These are phyloP conservation scores for Ocimum tenuiflorum DNA, from an alignment of 257 asterid species.

Conservation along the genomic window DNA sequence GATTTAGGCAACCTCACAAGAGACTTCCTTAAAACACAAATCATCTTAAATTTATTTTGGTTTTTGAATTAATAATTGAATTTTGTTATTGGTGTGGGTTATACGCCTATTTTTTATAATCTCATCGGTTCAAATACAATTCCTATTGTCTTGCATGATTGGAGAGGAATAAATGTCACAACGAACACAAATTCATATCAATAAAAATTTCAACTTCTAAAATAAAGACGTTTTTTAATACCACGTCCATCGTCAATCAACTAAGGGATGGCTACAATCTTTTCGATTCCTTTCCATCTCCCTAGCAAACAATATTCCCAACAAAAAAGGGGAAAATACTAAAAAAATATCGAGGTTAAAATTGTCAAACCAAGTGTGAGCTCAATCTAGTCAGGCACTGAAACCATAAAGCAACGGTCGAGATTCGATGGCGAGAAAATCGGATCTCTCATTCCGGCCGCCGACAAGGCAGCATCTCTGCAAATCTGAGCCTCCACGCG, in stretches of 20 bases:
- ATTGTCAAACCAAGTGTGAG: neutral
- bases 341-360: neutral
- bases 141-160: neutral
- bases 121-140: no score
- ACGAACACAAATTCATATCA: neutral
- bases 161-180: no score
- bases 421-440: slow-evolving; percentile 34
- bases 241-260: slow-evolving; percentile 19
- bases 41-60: no score
- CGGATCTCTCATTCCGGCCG: slow-evolving; percentile 24
- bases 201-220: neutral
- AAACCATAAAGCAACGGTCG: slow-evolving; percentile 50
- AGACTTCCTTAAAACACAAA: no score
- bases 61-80: no score
- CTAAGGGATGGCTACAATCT: slow-evolving; percentile 25
- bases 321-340: neutral
- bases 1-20: no score
- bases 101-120: no score
- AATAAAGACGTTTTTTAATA: slow-evolving; percentile 25
- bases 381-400: slow-evolving; percentile 21
- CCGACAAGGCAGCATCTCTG: slow-evolving; percentile 46
- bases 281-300: slow-evolving; percentile 14
- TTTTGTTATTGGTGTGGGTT: no score
- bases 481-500: slow-evolving; percentile 32
- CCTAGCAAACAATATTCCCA: slow-evolving; percentile 13